Conservation (phyloP, 129 eudicot species). For the Chrysanthemum seticuspe region DNA sequence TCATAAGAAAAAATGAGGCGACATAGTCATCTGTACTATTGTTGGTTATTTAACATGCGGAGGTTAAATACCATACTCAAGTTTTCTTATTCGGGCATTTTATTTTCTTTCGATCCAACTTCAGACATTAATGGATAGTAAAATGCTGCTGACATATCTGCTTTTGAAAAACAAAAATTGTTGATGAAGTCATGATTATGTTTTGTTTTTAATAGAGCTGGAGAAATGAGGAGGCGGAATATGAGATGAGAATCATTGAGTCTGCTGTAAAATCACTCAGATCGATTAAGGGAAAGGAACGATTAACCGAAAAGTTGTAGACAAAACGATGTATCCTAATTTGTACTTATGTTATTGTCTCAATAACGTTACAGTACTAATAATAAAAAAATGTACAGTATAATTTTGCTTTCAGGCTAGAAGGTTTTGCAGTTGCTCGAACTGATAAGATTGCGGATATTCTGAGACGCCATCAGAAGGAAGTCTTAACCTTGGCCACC, state of each 20-base stretch:
- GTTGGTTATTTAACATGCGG: too few relatives aligned
- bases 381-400: too few relatives aligned
- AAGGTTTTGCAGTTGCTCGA: slow-evolving; percentile 70
- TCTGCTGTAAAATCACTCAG: slow-evolving; percentile 65
- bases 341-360: too few relatives aligned
- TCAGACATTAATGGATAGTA: neutral
- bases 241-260: slow-evolving; percentile 70
- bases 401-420: slow-evolving; percentile 45
- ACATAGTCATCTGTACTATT: too few relatives aligned
- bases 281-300: slow-evolving; percentile 50
- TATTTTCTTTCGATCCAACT: too few relatives aligned
- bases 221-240: slow-evolving; percentile 61
- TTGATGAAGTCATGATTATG: too few relatives aligned
- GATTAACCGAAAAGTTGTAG: neutral
- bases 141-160: too few relatives aligned
- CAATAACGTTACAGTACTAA: too few relatives aligned
- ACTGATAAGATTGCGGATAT: slow-evolving; percentile 43
- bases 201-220: slow-evolving; percentile 47
- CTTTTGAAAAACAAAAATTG: too few relatives aligned
- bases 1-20: too few relatives aligned
- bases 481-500: slow-evolving; percentile 63
- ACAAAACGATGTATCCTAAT: too few relatives aligned
- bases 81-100: too few relatives aligned
- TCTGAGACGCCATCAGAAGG: slow-evolving; percentile 52
- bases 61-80: slow-evolving; percentile 39